Evolutionary conservation across 306 rosid genomes (phyloP).

Genomic region (Biancaea sappan): DNA sequence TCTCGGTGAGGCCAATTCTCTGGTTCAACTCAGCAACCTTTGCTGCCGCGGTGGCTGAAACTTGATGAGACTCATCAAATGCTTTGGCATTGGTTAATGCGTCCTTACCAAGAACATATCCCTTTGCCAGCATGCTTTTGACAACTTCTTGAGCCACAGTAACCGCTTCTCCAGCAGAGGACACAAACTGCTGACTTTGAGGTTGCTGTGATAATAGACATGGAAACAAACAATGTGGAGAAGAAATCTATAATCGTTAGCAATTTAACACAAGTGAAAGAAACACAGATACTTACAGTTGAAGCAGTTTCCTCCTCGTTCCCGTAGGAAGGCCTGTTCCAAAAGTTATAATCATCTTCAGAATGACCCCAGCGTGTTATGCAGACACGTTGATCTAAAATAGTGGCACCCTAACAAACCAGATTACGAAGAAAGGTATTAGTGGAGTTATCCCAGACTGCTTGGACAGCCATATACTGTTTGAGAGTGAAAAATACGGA

Average conservation of each 20-base stretch:
- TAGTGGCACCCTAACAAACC: slow-evolving; percentile 81
- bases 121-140: slow-evolving; percentile 80
- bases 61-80: slow-evolving; percentile 72
- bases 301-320: slow-evolving; percentile 53
- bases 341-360: slow-evolving; percentile 70
- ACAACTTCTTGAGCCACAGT: slow-evolving; percentile 80
- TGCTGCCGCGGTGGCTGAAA: slow-evolving; percentile 72
- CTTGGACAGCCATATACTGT: not conserved
- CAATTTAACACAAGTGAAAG: not conserved
- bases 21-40: slow-evolving; percentile 76
- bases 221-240: not conserved
- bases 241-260: slow-evolving; percentile 12
- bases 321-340: slow-evolving; percentile 55
- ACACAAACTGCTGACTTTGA: slow-evolving; percentile 50
- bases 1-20: slow-evolving; percentile 69
- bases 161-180: slow-evolving; percentile 77
- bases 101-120: slow-evolving; percentile 77
- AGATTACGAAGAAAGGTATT: slow-evolving; percentile 18
- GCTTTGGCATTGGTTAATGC: slow-evolving; percentile 75
- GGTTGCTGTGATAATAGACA: slow-evolving; percentile 42
- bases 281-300: slow-evolving; percentile 45
- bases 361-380: slow-evolving; percentile 89
- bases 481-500: slow-evolving; percentile 1
- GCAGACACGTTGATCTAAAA: slow-evolving; percentile 88
- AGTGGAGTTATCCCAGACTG: not conserved